Conservation (phyloP, 768 basidiomycete species). For the Mycena capillaripes region DNA sequence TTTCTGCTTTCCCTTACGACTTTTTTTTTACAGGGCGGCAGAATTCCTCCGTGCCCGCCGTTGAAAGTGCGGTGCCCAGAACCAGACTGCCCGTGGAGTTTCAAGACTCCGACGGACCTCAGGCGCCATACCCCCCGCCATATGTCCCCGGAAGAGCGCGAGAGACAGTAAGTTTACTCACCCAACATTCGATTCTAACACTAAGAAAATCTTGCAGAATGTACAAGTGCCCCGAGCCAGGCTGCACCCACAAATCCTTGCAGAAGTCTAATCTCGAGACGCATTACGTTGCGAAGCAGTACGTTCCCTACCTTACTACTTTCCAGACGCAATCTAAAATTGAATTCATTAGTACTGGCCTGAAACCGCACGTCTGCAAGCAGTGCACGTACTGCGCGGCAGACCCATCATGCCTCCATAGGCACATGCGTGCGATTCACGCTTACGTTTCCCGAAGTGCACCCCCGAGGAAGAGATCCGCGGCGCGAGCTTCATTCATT, state of each 20-base stretch:
- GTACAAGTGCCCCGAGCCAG: not conserved
- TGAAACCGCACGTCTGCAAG: slow-evolving; percentile 18
- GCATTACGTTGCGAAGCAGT: slow-evolving; percentile 18
- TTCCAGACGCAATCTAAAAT: not conserved
- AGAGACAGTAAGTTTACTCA: not conserved
- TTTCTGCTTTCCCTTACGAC: not conserved
- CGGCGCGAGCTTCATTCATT: not conserved
- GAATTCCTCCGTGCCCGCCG: slow-evolving; percentile 13
- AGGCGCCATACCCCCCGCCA: not conserved
- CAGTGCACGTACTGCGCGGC: slow-evolving; percentile 6
- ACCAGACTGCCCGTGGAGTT: slow-evolving; percentile 22
- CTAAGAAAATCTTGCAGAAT: not conserved
- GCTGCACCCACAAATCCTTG: slow-evolving; percentile 18
- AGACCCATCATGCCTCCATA: slow-evolving; percentile 18
- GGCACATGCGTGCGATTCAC: slow-evolving; percentile 6
- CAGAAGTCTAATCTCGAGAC: slow-evolving; percentile 27
- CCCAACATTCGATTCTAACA: too few relatives aligned
- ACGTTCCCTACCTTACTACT: not conserved
- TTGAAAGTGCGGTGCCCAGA: slow-evolving; percentile 6
- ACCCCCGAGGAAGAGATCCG: not conserved
- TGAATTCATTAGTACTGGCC: not conserved
- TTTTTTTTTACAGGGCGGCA: not conserved
- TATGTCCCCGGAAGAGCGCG: slow-evolving; percentile 8
- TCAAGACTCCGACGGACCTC: not conserved
- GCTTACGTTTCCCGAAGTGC: not conserved